Base-by-base conservation (phyloP, 73 alveolate genomes). In the Uronychia setigera region DNA sequence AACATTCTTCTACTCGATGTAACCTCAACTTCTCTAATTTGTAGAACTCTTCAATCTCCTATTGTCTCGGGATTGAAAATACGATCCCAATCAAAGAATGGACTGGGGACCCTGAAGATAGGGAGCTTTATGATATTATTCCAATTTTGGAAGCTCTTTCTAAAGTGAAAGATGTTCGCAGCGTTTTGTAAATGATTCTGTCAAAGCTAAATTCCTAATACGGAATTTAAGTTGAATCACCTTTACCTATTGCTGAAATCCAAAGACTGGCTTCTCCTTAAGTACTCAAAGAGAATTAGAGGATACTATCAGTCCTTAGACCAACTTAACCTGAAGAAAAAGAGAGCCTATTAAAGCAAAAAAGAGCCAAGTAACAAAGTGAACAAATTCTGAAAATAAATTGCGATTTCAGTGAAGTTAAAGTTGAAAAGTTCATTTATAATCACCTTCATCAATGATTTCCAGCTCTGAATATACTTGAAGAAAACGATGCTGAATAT, bases 1-100 rank as follows among this genome's bases (percentile, higher is more conserved):
- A 92, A 92, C 26, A 85, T 91, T 5, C 34, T 94, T 19, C 92
- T 94, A 0, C 86, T 94, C 33, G 98, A 94, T 86, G 92, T 86
- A 86, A 31, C 1, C 30, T n/a, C n/a, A n/a, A n/a, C n/a, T 27
- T 1, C 13, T 59, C 9, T 26, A 19, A 31, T 57, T 58, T 78
- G 46, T 0, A 86, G 88, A 95, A 95, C 86, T 95, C 98, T 26
- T 95, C 95, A 78, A 95, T 91, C 74, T 91, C 98, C 11, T 95
- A 93, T 83, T 76, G 92, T 79, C 82, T 97, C 60, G 82, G 95
- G 78, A 95, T 96, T 30, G 97, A 97, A 58, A 97, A 97, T 89
- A 98, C 97, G 32, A 77, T 95, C 67, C 95, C 97, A 14, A 95
- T 97, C 13, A 46, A 87, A 84, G 57, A 88, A 14, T 92, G 94